Evolutionary conservation across 345 rosid species (phyloP), one percentile per base, ranked within the genome.

Genomic region (Trapa incisa): DNA sequence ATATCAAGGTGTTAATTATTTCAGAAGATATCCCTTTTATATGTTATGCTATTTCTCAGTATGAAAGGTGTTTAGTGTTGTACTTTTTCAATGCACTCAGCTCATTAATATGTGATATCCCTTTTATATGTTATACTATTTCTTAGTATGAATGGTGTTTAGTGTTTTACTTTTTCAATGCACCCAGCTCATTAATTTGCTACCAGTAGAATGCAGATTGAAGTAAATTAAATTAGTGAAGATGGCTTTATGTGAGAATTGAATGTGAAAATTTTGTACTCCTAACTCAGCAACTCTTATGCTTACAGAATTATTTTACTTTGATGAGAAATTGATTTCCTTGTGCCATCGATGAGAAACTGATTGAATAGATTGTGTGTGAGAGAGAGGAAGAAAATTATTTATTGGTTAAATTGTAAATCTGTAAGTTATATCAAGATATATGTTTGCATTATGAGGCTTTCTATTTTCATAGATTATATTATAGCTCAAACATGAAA

Each of bases 1-100:
- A 79, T 75, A 72, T 75, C 72, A 82, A 86, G 96, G 97, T 91
- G 80, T 50, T 62, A 12, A 42, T 15, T 32, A 35, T 47, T 11
- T n/a, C 29, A 22, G 29, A 22, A n/a, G 37, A 32, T 57, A 57
- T 57, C 13, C 36, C 13, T 57, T 57, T 35, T 57, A 6, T 35
- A 1, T 58, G 10, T 32, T 35, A 58, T 58, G 15, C 17, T 4
- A 3, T 9, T 12, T 54, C 35, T 22, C 22, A 8, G n/a, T 54
- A n/a, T 54, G 33, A 4, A 54, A 2, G 33, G 35, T 54, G n/a
- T n/a, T 22, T 22, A 22, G 60, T n/a, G 0, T 32, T 58, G 32
- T 58, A n/a, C 61, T 22, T 57, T 57, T 37, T n/a, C 13, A 22
- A 32, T 35, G 33, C 38, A 35, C 38, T 32, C 33, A 41, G 43